A percentile compares a stretch with the other conserved stretches of the same genome.
phyloP scores from a whole-genome alignment of 305 asterid species.

The Stenogyne calaminthoides region DNA sequence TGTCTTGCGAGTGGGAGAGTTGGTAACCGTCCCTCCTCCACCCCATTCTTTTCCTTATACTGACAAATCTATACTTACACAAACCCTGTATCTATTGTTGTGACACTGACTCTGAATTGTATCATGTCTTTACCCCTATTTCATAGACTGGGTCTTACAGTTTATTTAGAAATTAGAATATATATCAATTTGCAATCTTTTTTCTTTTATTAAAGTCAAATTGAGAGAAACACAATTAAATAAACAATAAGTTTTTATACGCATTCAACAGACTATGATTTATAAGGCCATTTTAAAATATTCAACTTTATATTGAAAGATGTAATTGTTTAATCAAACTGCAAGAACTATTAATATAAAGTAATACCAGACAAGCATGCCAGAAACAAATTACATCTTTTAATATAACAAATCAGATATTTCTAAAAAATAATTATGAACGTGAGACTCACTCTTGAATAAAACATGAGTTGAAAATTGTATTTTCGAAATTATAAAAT shows the following conservation, averaged over 20 bases:
- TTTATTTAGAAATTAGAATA: not conserved
- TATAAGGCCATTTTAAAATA: too few relatives aligned
- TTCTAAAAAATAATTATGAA: too few relatives aligned
- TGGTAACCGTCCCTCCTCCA: constrained; percentile 54
- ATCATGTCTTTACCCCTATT: not conserved
- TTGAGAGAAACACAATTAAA: too few relatives aligned
- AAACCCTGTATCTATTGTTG: not conserved
- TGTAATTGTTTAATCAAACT: too few relatives aligned
- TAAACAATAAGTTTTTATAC: too few relatives aligned
- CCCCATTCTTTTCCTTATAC: constrained; percentile 38
- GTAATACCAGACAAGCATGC: too few relatives aligned
- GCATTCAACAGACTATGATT: too few relatives aligned
- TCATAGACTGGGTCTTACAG: not conserved
- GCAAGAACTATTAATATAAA: too few relatives aligned
- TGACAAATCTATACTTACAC: constrained; percentile 34
- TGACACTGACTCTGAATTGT: not conserved
- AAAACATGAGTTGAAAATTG: not conserved
- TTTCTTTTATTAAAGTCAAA: not conserved
- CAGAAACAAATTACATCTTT: too few relatives aligned
- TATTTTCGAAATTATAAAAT: not conserved
- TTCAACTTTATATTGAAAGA: too few relatives aligned
- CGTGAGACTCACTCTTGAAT: too few relatives aligned
- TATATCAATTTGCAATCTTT: not conserved
- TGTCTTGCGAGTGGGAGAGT: constrained; percentile 68
- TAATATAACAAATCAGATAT: too few relatives aligned